These are phyloP conservation scores for Penstemon eatonii DNA, from an alignment of 257 asterid species.

Conservation along the genomic window DNA sequence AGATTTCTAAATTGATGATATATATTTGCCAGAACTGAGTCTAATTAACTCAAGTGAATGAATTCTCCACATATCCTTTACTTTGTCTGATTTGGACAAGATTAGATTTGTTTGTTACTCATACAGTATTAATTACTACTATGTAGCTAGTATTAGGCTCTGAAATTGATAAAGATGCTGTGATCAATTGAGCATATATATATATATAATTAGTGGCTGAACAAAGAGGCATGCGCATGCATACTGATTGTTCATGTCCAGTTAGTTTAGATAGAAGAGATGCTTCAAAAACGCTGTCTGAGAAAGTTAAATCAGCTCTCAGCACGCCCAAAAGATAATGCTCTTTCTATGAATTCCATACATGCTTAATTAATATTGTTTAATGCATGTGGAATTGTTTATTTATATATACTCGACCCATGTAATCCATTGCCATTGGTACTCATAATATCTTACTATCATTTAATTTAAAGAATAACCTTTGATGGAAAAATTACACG, in stretches of 20 bases:
- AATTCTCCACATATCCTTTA: background rate
- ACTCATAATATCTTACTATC: background rate
- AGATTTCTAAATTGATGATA: too few relatives aligned
- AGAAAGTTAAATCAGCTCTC: background rate
- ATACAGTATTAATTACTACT: too few relatives aligned
- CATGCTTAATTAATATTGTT: background rate
- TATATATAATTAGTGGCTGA: background rate
- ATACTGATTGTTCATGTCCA: background rate
- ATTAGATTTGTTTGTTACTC: too few relatives aligned
- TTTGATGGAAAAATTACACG: background rate
- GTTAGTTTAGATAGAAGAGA: background rate
- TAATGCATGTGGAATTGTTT: conserved; percentile 4
- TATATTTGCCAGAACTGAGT: too few relatives aligned
- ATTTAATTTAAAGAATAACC: background rate
- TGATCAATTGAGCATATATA: background rate
- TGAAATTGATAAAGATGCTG: background rate
- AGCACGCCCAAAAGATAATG: conserved; percentile 9
- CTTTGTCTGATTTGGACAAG: background rate
- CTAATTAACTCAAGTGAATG: too few relatives aligned
- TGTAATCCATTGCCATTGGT: too few relatives aligned
- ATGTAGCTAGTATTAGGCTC: too few relatives aligned
- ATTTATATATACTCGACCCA: too few relatives aligned
- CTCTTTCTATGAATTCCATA: conserved; percentile 19
- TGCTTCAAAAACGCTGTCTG: background rate
- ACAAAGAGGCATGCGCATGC: conserved; percentile 1